Evolutionary conservation across 495 filamentous ascomycete species (phyloP), one percentile per base, ranked within the genome.

Genomic region (Neurospora discreta): DNA sequence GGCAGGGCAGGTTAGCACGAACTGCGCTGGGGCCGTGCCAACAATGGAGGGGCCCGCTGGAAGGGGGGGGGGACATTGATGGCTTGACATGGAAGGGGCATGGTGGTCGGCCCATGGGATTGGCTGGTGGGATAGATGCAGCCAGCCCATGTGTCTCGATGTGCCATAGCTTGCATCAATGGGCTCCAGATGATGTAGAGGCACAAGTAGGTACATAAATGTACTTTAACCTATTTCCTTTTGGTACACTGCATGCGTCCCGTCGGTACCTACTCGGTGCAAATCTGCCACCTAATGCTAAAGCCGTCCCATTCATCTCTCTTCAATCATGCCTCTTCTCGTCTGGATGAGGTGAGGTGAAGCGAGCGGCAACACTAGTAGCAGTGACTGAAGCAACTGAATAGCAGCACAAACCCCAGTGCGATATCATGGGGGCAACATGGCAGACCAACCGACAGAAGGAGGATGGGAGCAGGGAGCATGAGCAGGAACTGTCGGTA

Each of bases 1-100:
- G 74, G 73, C 52, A 65, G 52, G 52, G 75, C 72, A 71, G 73
- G 73, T 72, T 74, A 70, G 76, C 73, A 70, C 73, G 42, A 42
- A 58, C 26, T 36, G 42, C 9, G 70, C 72, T 68, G 68, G 75
- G 71, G 68, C 68, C 39, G 40, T 33, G 41, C 41, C 41, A 39
- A 70, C 36, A 70, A 36, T 67, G 38, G 75, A 68, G 74, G 71
- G 69, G 69, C 40, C 40, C 43, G 52, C 39, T 46, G 40, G 73
- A 43, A 71, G 42, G 42, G 43, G 40, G 20, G 26, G n/a, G 40
- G 71, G 67, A 39, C 23, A 39, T n/a, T n/a, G 3, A 26, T 33
- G 52, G 26, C 52, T 65, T 9, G 52, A 65, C 52, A 60, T 8
- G 26, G 52, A 33, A 65, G 52, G 52, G 52, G 15, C 26, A 30